Evolutionary conservation across 371 early-diverging fungal species (phyloP), one percentile per base, ranked within the genome.

Genomic region (Catenaria anguillulae): DNA sequence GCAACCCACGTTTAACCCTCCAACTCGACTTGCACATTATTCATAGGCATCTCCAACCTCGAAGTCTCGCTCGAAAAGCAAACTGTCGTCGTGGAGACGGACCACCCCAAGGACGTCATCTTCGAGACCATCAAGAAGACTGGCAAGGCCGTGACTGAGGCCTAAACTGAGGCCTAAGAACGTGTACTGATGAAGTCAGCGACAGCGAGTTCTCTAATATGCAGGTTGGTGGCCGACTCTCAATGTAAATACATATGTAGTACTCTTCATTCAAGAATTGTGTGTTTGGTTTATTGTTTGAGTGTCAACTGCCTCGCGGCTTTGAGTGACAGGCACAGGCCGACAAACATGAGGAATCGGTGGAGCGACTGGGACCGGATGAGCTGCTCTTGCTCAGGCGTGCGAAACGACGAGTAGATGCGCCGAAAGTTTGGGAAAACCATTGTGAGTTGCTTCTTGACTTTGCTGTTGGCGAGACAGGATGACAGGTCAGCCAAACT

Each of bases 351-450:
- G 17, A 15, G 29, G 31, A 50, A 23, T 13, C 52, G 52, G 29
- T 15, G 29, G 21, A 19, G 6, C 15, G 52, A 50, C 52, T 26
- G 3, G 52, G 15, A 15, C 29, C 19, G 52, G 65, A 84, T 83
- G 61, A 78, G 76, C 43, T 83, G 72, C 67, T 89, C 87, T 69
- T 89, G 84, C 67, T 85, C 85, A 1, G 86, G 82, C 48, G 87
- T 82, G 42, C 89, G 81, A 62, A 83, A 83, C 33, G 85, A 85
- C 12, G 83, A 73, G 64, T 84, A 89, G 58, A 89, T 87, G 50
- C 76, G 75, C 64, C 85, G 80, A 15, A 84, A 73, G 66, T 84
- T 82, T 15, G 84, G 84, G 45, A 84, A 66, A n/a, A 80, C 71
- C 83, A 84, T 84, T 40, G 45, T 48, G n/a, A n/a, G n/a, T n/a